Base-by-base conservation (phyloP, 441 rosid genomes). In the Erysimum pusillum region DNA sequence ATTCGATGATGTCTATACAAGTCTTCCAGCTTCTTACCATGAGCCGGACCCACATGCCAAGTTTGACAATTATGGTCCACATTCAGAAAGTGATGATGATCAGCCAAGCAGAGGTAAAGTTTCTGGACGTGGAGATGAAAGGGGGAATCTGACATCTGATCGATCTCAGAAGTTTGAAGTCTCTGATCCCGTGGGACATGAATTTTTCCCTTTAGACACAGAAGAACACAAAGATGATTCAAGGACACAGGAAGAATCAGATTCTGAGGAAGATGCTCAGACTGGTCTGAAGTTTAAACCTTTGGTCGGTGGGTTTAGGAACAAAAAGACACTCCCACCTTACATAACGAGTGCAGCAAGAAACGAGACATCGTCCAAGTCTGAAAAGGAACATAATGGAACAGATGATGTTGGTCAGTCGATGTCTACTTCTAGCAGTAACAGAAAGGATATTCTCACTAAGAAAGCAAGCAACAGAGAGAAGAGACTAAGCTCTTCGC, bases 231-330 rank as follows among this genome's bases (percentile, higher is more conserved):
- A 69, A n/a, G 71, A 85, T 48, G 82, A 80, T 78, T 12, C 63
- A 42, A 70, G 63, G 56, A 18, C 65, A 63, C 63, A 28, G 25
- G 76, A 74, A 28, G 85, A 80, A 39, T 77, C 82, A 58, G 82
- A 73, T 54, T 71, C 76, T 10, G 76, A 75, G 39, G 6, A 17
- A 48, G 89, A 74, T 46, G 59, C 78, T 82, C 85, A 77, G 71
- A 56, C 69, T 49, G 86, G 81, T 80, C 85, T 91, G 78, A 87
- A 83, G 14, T 83, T 88, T 76, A 84, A 82, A 80, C 77, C 35
- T 39, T 79, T 93, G 80, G 66, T 79, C 0, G 97, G 98, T 61
- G 95, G 97, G 42, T 79, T 85, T 58, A 79, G 89, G 66, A 89
- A 93, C 71, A 93, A 80, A 81, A 88, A 69, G 75, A 85, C 73